Base-by-base conservation (phyloP, 1,284 basidiomycete genomes). In the Mycocalia duriaeana region DNA sequence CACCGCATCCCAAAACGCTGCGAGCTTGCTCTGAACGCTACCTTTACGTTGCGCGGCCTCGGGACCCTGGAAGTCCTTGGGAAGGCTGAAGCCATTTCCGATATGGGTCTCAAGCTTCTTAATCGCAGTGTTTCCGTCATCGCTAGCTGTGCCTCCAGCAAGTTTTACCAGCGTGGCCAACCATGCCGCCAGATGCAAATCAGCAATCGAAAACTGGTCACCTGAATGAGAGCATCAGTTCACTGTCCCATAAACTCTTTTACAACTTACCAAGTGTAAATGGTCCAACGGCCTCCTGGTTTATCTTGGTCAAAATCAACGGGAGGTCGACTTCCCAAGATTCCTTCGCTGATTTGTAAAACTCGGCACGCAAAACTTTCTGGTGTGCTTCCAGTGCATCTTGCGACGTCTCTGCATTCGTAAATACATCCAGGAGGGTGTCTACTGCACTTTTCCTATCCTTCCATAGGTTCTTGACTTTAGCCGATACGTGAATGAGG, bases 121-220 rank as follows among this genome's bases (percentile, higher is more conserved):
- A 11, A 80, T 64, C 2, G 71, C 72, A 1, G 61, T 63, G 45
- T 70, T 64, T 0, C 84, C 82, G 48, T 76, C 69, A 31, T 82
- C 75, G 2, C 56, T 61, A 0, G 59, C 58, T 19, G 61, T 62
- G 0, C 79, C 85, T 2, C 82, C 84, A 4, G 75, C 71, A 20
- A 90, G 68, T 38, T 58, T 62, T 9, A 82, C 77, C 8, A 92
- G 54, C 24, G 82, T 76, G 2, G 81, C 71, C 31, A 93, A 63
- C 90, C 89, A 95, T 9, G 81, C 82, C 3, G 80, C 82, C 22
- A 92, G 69, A 58, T 93, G 89, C 44, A 92, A 65, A 61, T 94
- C 92, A 2, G 84, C 88, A 37, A 91, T 69, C 6, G 84, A 89
- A 59, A 92, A 64, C 50, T 90, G 87, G 56, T 87, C 86, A 22